Percentiles rank a stretch among this genome's conserved stretches.
Evolutionary conservation across 805 yeast species (phyloP).

Genomic region (Pichia paraexigua): DNA sequence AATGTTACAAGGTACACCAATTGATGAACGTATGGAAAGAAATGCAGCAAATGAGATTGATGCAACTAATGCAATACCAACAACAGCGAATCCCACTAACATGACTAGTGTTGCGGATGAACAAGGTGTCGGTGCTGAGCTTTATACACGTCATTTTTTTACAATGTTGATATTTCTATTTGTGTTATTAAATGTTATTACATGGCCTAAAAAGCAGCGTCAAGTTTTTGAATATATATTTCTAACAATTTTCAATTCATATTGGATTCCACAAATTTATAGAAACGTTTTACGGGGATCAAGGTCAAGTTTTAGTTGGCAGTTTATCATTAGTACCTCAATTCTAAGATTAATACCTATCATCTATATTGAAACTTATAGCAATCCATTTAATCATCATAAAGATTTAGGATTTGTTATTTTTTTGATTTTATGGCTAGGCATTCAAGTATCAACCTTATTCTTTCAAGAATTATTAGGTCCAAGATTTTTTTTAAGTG

Average conservation of each 20-base stretch:
- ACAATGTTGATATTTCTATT: conserved; percentile 47
- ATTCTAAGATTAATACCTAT: conserved; percentile 57
- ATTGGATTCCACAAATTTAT: conserved; percentile 84
- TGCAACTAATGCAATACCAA: conserved; percentile 8
- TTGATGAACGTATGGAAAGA: conserved; percentile 27
- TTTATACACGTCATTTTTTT: conserved; percentile 51
- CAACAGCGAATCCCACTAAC: conserved; percentile 12
- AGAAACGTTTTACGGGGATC: conserved; percentile 67
- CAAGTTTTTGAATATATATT: conserved; percentile 48
- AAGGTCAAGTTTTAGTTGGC: conserved; percentile 63
- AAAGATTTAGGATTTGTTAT: conserved; percentile 44
- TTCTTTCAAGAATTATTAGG: conserved; percentile 63
- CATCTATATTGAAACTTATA: conserved; percentile 39
- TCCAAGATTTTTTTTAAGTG: conserved; percentile 77
- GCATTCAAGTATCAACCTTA: conserved; percentile 49
- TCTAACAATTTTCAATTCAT: conserved; percentile 51
- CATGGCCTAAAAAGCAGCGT: conserved; percentile 58
- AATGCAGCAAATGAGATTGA: conserved; percentile 4
- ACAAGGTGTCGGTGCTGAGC: conserved; percentile 46
- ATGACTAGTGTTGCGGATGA: conserved; percentile 36
- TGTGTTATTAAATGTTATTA: conserved; percentile 43
- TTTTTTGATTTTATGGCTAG: conserved; percentile 46
- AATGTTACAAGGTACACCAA: conserved; percentile 51
- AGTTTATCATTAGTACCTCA: conserved; percentile 64
- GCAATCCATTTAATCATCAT: conserved; percentile 67